Base-by-base conservation (phyloP, 495 filamentous ascomycete genomes). In the Thermothielavioides terrestris region DNA sequence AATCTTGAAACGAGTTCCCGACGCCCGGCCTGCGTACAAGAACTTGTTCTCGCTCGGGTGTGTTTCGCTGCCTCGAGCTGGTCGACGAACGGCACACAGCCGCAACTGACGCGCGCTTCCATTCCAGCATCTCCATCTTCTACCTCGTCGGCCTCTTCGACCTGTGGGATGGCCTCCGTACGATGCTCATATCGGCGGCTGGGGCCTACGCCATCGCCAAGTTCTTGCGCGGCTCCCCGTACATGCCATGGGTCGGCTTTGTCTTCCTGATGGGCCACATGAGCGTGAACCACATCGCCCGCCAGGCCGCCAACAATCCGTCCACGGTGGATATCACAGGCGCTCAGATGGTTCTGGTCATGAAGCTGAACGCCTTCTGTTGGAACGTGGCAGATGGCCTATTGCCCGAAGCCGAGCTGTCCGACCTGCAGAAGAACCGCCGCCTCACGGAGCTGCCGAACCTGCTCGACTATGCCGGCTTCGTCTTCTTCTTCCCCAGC, bases 211-310 rank as follows among this genome's bases (percentile, higher is more conserved):
- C 75, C 47, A 94, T 97, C 57, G 84, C 92, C 43, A 77, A 80
- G 57, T 92, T 85, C 62, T 71, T 97, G 17, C 69, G 68, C 46
- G 76, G 87, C 42, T 88, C 88, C n/a, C 87, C 88, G 3, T 86
- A 89, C 67, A 98, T 98, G 92, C 94, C 94, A 70, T 98, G 92
- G 92, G 79, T 95, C 36, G 89, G 81, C 38, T 97, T 98, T 67
- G 77, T 88, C 46, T 96, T 91, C 67, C 62, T 94, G 46, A 98
- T 98, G 94, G 82, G 85, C 51, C 91, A 97, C 66, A 87, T 98
- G 86, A 87, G 89, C 32, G 63, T 89, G 54, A 94, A 79, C 63
- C 92, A 98, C 62, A 82, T 97, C 49, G 71, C 80, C 49, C 84
- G 92, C 26, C 88, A 94, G 58, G 77, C 83, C 40, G 67, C 73